Evolutionary conservation across 768 basidiomycete species (phyloP).

Genomic region (Cystofilobasidium ferigula): DNA sequence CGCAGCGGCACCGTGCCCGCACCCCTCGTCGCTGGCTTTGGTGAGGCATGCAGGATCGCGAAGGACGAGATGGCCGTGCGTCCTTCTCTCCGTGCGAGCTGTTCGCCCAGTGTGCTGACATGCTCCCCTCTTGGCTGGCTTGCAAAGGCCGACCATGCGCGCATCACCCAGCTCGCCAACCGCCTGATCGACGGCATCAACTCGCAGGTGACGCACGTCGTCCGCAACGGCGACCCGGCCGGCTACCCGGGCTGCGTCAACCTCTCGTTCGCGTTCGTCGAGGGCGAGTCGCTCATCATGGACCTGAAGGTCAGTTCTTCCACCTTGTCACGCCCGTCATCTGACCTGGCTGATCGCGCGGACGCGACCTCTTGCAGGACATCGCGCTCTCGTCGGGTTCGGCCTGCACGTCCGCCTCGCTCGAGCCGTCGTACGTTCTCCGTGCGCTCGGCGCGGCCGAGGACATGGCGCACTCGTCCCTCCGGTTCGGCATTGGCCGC

Average conservation of each 20-base stretch:
- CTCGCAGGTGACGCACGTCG: constrained; percentile 72
- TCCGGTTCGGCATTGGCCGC: constrained; percentile 93
- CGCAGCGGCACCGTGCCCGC: constrained; percentile 89
- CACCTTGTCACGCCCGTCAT: background rate
- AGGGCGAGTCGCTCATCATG: constrained; percentile 95
- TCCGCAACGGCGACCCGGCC: constrained; percentile 80
- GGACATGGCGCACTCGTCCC: constrained; percentile 96
- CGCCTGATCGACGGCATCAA: constrained; percentile 73
- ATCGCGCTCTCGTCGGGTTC: constrained; percentile 95
- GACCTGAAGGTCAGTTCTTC: constrained; percentile 62
- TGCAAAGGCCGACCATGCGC: constrained; percentile 69
- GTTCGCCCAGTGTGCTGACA: background rate
- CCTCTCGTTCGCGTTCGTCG: constrained; percentile 88
- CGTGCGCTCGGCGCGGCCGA: constrained; percentile 83
- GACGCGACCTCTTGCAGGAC: constrained; percentile 48
- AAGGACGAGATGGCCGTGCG: constrained; percentile 85
- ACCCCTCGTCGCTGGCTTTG: constrained; percentile 76
- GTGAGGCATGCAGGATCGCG: constrained; percentile 87
- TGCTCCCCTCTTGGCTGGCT: constrained; percentile 15
- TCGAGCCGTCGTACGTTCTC: constrained; percentile 96
- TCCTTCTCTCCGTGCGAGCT: constrained; percentile 29
- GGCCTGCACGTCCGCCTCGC: constrained; percentile 93
- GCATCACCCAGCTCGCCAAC: constrained; percentile 62
- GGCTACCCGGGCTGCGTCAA: constrained; percentile 97
- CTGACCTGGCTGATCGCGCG: background rate